Evolutionary conservation across 1,284 basidiomycete species (phyloP), one percentile per base, ranked within the genome.

Genomic region (Fomitopsis betulina): DNA sequence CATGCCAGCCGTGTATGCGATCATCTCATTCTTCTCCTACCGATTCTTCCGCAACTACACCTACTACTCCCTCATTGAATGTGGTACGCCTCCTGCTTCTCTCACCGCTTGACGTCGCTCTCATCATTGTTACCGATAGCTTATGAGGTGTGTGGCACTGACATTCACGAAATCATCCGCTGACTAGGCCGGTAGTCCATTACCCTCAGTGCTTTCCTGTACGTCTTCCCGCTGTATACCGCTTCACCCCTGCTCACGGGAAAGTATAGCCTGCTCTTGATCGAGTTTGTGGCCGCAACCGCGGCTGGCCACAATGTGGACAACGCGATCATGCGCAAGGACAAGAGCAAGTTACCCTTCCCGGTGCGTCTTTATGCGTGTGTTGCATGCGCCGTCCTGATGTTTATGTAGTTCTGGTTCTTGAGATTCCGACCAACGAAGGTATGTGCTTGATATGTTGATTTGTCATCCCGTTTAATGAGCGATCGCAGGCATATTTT

Each of bases 21-120:
- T 95, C 67, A 85, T 95, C 58, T 93, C 91, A 1, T 95, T 94
- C 79, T 84, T 93, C 67, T 92, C 91, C 23, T 96, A 93, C 67
- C 83, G 93, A 5, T 95, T 77, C 75, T 94, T 93, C 77, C 81
- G 89, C 53, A 76, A 79, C 61, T 93, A 91, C 70, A 91, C 87
- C 39, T 93, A 95, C 71, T 95, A 92, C 69, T 84, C 84, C 32
- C 81, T 94, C 40, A 79, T 86, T 52, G 82, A 91, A 78, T 78
- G 85, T 58, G 81, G 88, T 87, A 68, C 64, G 84, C 38, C 45
- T 10, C 12, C 43, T 25, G 25, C 38, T 12, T n/a, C 52, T 45
- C 50, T 8, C 25, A n/a, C 9, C 10, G 1, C 30, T 25, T 23
- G 8, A 15, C n/a, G 27, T 30, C 21, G 33, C 19, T n/a, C 25